These are phyloP conservation scores for Penicillium lividum DNA, from an alignment of 495 filamentous ascomycete species.

Conservation along the genomic window DNA sequence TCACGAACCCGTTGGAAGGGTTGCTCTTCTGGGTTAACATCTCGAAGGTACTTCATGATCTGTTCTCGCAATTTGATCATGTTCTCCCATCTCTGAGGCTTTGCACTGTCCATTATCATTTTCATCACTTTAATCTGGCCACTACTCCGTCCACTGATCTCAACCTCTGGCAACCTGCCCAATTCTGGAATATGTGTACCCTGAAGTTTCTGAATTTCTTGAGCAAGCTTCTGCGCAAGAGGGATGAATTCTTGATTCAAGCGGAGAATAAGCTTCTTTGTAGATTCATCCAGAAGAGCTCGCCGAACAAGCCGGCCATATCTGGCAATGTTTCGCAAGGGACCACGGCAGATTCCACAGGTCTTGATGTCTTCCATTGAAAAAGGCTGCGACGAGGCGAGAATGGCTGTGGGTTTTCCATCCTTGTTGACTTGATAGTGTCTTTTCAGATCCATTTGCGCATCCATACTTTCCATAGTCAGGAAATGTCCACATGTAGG, in stretches of 20 bases:
- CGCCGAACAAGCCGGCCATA: slow-evolving; percentile 68
- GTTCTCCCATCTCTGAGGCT: not conserved
- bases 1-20: not conserved
- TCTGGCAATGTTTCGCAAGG: slow-evolving; percentile 61
- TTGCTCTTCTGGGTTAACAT: not conserved
- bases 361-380: slow-evolving; percentile 54
- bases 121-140: not conserved
- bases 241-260: slow-evolving; percentile 50
- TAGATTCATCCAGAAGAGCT: slow-evolving; percentile 64
- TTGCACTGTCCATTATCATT: not conserved
- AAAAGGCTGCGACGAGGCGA: slow-evolving; percentile 48
- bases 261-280: slow-evolving; percentile 63
- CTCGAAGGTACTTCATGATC: not conserved
- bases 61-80: not conserved
- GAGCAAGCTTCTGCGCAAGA: slow-evolving; percentile 44
- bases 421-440: slow-evolving; percentile 52
- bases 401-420: slow-evolving; percentile 46
- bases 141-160: not conserved
- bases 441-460: slow-evolving; percentile 59
- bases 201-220: slow-evolving; percentile 19
- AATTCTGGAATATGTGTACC: not conserved
- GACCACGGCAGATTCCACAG: slow-evolving; percentile 65
- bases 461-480: slow-evolving; percentile 62
- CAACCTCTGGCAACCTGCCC: not conserved
- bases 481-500: slow-evolving; percentile 67